Conservation (phyloP, 1,284 basidiomycete species). For the Coniferiporia sulphurascens region DNA sequence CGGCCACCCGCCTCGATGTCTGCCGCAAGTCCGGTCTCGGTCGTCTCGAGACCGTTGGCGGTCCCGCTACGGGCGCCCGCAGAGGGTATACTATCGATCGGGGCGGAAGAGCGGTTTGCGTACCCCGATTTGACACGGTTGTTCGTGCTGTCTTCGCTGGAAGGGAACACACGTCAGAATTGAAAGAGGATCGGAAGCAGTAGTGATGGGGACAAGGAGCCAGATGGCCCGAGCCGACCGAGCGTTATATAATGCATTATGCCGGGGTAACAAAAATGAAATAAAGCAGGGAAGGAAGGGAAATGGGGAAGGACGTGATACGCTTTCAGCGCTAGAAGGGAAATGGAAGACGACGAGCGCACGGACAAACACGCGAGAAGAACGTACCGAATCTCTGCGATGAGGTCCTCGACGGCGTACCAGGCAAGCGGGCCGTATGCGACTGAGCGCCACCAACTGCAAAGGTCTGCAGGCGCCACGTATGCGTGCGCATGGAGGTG, state of each 20-base stretch:
- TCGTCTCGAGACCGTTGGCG: conserved; percentile 60
- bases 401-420: conserved; percentile 71
- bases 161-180: neutral
- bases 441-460: conserved; percentile 68
- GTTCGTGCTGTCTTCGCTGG: conserved; percentile 15
- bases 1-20: conserved; percentile 30
- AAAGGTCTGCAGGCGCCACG: conserved; percentile 53
- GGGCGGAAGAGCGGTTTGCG: conserved; percentile 43
- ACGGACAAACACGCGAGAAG: neutral
- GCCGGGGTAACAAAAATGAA: too few relatives aligned
- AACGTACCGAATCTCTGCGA: conserved; percentile 71
- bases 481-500: conserved; percentile 74
- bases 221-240: too few relatives aligned
- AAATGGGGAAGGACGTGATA: neutral
- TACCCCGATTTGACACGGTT: conserved; percentile 56
- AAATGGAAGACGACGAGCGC: conserved; percentile 4
- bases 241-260: too few relatives aligned
- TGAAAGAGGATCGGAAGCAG: neutral
- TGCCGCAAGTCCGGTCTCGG: conserved; percentile 44
- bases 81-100: conserved; percentile 63
- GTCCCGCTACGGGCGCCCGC: conserved; percentile 62
- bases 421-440: conserved; percentile 65
- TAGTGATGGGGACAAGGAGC: neutral
- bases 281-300: too few relatives aligned
- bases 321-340: neutral